Percentiles rank a stretch among this genome's conserved stretches.
Conservation (phyloP, 768 basidiomycete species). For the Naganishia friedmannii region DNA sequence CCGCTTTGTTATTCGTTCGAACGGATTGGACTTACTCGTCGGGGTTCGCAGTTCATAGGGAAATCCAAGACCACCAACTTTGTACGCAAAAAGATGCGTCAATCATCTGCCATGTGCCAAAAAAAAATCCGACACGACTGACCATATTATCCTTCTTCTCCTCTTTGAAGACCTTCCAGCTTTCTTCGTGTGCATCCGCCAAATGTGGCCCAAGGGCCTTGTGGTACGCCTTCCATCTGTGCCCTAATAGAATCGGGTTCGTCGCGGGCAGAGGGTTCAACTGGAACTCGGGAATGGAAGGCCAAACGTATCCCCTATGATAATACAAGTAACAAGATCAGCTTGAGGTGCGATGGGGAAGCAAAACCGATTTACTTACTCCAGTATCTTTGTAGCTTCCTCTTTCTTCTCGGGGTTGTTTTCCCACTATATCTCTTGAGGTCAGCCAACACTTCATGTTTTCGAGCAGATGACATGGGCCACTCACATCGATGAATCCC, state of each 20-base stretch:
- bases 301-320: constrained; percentile 13
- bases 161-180: constrained; percentile 59
- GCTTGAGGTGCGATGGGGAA: not conserved
- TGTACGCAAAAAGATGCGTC: constrained; percentile 43
- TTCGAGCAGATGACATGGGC: not conserved
- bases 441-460: not conserved
- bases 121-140: not conserved
- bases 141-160: constrained; percentile 53
- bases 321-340: constrained; percentile 3
- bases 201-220: constrained; percentile 55
- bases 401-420: constrained; percentile 56
- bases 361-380: constrained; percentile 44
- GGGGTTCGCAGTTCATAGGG: constrained; percentile 62
- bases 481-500: constrained; percentile 47
- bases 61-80: constrained; percentile 60
- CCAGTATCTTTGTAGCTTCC: constrained; percentile 54
- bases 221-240: constrained; percentile 61
- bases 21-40: constrained; percentile 13
- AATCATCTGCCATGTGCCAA: not conserved
- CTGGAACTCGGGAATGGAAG: constrained; percentile 30
- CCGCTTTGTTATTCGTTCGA: not conserved
- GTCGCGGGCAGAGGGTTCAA: constrained; percentile 57
- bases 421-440: constrained; percentile 57
- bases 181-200: constrained; percentile 40
- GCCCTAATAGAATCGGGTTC: constrained; percentile 58